phyloP scores from a whole-genome alignment of 2,329 filamentous ascomycete genomes.

The Epichloe sibirici region DNA sequence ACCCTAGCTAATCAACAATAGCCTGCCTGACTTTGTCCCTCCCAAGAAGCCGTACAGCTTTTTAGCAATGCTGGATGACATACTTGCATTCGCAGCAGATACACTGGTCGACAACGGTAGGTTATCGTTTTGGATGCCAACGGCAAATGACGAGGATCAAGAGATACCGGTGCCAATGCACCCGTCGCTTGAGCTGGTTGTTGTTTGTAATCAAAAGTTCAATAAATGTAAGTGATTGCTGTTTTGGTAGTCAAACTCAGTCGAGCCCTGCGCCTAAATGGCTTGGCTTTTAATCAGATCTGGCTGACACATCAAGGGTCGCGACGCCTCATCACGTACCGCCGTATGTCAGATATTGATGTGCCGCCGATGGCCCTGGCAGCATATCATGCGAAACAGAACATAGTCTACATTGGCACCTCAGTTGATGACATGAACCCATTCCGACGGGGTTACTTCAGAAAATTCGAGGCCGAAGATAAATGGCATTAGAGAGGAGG shows the following conservation, averaged over 20 bases:
- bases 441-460: constrained; percentile 48
- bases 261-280: not conserved
- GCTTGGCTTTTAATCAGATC: not conserved
- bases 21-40: constrained; percentile 57
- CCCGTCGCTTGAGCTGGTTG: constrained; percentile 59
- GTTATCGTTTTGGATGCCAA: constrained; percentile 95
- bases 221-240: constrained; percentile 58
- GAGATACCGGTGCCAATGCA: constrained; percentile 69
- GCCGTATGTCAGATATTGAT: constrained; percentile 49
- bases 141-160: constrained; percentile 64
- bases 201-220: constrained; percentile 74
- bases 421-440: constrained; percentile 49
- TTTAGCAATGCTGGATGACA: constrained; percentile 77
- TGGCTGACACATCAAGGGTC: constrained; percentile 47
- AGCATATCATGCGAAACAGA: constrained; percentile 19
- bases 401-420: constrained; percentile 25
- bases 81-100: constrained; percentile 66
- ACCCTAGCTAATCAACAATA: constrained; percentile 5
- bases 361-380: constrained; percentile 34
- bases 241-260: not conserved
- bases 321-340: constrained; percentile 76
- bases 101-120: constrained; percentile 70
- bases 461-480: constrained; percentile 29
- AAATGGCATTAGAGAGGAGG: not conserved
- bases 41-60: constrained; percentile 92